Percentiles rank a stretch among this genome's conserved stretches.
Conservation (phyloP, 2,329 filamentous ascomycete genomes). For the Aspergillus bombycis region DNA sequence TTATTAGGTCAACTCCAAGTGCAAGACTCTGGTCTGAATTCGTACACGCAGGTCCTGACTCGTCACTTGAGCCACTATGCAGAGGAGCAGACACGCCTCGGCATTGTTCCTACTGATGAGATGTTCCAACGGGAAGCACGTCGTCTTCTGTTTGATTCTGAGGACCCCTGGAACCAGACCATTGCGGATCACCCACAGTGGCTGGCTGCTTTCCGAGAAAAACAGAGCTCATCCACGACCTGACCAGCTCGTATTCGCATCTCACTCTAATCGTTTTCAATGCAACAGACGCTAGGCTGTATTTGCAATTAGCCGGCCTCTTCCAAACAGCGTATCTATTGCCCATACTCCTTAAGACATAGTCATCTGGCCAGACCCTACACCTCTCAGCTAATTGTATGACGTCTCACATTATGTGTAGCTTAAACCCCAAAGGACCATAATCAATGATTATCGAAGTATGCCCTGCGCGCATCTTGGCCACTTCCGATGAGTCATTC, state of each 20-base stretch:
- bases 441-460: not conserved
- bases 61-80: slow-evolving; percentile 24
- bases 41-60: slow-evolving; percentile 19
- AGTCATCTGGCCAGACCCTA: not conserved
- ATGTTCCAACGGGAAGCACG: slow-evolving; percentile 53
- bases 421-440: not conserved
- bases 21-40: not conserved
- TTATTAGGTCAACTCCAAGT: not conserved
- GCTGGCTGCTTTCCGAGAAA: slow-evolving; percentile 21
- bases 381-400: not conserved
- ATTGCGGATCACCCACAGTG: slow-evolving; percentile 29
- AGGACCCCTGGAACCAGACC: slow-evolving; percentile 53
- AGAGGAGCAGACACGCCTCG: slow-evolving; percentile 9
- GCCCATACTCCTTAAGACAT: not conserved
- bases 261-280: not conserved
- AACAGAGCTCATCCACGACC: not conserved
- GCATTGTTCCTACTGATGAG: slow-evolving; percentile 51
- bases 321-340: not conserved
- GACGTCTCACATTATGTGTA: not conserved
- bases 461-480: not conserved
- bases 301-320: no score
- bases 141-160: slow-evolving; percentile 51
- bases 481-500: not conserved
- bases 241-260: not conserved
- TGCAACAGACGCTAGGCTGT: no score